Evolutionary conservation across 2,329 filamentous ascomycete species (phyloP).

Genomic region (Paraphoma sp.): DNA sequence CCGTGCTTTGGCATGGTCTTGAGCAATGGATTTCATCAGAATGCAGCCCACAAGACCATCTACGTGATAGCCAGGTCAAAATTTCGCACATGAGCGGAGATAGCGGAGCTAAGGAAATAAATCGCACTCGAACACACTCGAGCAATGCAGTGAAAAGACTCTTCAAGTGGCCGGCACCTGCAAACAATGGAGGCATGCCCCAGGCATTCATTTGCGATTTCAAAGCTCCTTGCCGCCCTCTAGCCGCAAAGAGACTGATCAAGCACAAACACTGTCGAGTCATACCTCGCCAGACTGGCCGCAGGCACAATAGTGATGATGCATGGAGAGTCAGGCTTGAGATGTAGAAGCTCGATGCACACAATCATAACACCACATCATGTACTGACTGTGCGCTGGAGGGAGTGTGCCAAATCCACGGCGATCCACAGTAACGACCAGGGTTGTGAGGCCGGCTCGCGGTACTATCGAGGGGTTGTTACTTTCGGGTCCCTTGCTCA

Average conservation of each 20-base stretch:
- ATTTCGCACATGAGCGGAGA: conserved; percentile 1
- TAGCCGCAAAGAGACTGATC: not conserved
- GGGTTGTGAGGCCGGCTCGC: not conserved
- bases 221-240: not conserved
- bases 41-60: too few species aligned
- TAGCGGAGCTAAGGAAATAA: conserved; percentile 12
- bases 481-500: conserved; percentile 8
- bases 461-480: not conserved
- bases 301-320: too few species aligned
- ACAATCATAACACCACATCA: too few species aligned
- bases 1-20: not conserved
- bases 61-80: not conserved
- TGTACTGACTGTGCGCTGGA: too few species aligned
- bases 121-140: not conserved
- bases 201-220: not conserved
- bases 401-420: too few species aligned
- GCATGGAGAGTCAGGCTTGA: too few species aligned
- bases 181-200: not conserved
- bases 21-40: not conserved
- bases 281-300: not conserved
- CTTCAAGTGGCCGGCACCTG: not conserved
- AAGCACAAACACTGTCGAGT: not conserved
- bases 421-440: too few species aligned
- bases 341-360: too few species aligned
- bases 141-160: not conserved